Evolutionary conservation across 306 rosid species (phyloP), one percentile per base, ranked within the genome.

Genomic region (Rubus parviflorus): DNA sequence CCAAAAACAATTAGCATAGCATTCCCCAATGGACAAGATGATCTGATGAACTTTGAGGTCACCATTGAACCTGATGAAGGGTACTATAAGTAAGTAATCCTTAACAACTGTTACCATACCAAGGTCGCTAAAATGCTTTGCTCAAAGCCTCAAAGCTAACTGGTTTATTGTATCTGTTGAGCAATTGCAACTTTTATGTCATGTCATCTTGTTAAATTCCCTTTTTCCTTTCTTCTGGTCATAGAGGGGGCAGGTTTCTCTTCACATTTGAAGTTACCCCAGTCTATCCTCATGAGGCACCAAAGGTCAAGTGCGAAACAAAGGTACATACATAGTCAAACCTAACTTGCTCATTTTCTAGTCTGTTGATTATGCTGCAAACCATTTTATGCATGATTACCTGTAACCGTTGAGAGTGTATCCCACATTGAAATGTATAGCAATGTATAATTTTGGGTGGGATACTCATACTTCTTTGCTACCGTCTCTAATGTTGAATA

Each of bases 281-380:
- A 8, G 42, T 75, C 52, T 85, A 85, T 53, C 88, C 88, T 49
- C 88, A 82, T n/a, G 88, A 81, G 61, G 79, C 88, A 57, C 84
- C 88, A 3, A 85, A 85, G 57, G 86, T 85, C 71, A 81, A 85
- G 79, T 85, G 88, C 63, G 66, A 85, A 77, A 85, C 88, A 42
- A 81, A 75, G 88, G 88, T 85, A 77, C 37, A 15, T 5, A 42
- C 76, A 77, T 25, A 15, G 35, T 30, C 8, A 42, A 48, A 9
- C 51, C 35, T 17, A n/a, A n/a, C n/a, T n/a, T n/a, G n/a, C n/a
- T n/a, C n/a, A n/a, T n/a, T n/a, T 70, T 70, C 61, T 4, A n/a
- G 19, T 11, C 38, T 37, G 3, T 49, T 37, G 19, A 12, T 37
- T 17, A 37, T 19, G n/a, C 38, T 45, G 37, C 54, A 45, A 67